Base-by-base conservation (phyloP, 192 early-diverging fungal genomes). In the Coemansia sp. region DNA sequence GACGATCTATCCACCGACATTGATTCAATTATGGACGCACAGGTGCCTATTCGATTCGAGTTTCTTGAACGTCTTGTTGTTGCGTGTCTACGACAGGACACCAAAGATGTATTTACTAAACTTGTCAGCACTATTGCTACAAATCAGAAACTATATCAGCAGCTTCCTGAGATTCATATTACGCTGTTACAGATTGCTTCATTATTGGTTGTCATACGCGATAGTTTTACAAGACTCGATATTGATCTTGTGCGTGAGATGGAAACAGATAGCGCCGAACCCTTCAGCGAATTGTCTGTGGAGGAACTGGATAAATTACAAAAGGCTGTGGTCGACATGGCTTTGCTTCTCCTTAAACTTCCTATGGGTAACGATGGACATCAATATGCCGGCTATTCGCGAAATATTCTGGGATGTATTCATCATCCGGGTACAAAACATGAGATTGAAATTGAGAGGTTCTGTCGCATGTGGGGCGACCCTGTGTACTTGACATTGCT, bases 401-500 rank as follows among this genome's bases (percentile, higher is more conserved):
- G 54, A 19, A 24, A 57, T 7, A 60, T 60, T 1, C 4, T 67
- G 7, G 64, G 70, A 21, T 47, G 59, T 19, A 16, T 30, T 4
- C 64, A 60, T 53, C 64, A 68, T 18, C 47, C 38, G 2, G 65
- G 70, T 1, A 22, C 64, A 47, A 56, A 26, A 19, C 30, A 21
- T 21, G 74, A 70, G 53, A 62, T 54, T 54, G 74, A 70, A 23
- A 64, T 77, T 22, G 74, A 67, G 65, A 56, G 74, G 26, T 61
- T 77, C 30, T 77, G 68, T 50, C 50, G 69, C 8, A 59, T 71
- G 60, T 71, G 68, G 74, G 74, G 65, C 56, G 74, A 77, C 58
- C 48, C 74, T 16, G 32, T 32, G 44, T 66, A 63, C 23, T 16
- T 77, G 25, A 47, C 58, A 28, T 53, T 77, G 6, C 32, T 77